Evolutionary conservation across 2,329 filamentous ascomycete genomes (phyloP).

Genomic region (Zymoseptoria ardabiliae): DNA sequence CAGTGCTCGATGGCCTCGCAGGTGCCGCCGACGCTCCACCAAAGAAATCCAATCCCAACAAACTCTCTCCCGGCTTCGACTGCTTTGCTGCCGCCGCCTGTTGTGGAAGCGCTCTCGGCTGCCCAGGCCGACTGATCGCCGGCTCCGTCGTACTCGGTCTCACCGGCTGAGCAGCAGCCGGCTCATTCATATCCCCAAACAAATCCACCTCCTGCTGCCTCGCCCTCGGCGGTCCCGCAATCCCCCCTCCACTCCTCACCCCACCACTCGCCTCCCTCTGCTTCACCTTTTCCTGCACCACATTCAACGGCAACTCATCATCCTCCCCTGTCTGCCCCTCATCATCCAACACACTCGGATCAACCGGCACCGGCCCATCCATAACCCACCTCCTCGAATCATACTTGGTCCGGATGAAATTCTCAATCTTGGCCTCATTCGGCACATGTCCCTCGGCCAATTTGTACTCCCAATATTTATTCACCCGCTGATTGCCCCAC

Average conservation of each 20-base stretch:
- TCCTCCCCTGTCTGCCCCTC: slow-evolving; percentile 54
- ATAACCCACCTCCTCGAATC: slow-evolving; percentile 99
- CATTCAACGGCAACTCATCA: slow-evolving; percentile 66
- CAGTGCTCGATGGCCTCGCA: slow-evolving; percentile 70
- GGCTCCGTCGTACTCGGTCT: slow-evolving; percentile 70
- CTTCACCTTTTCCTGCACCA: slow-evolving; percentile 65
- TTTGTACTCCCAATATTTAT: slow-evolving; percentile 99
- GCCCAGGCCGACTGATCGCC: slow-evolving; percentile 51
- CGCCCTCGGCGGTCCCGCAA: slow-evolving; percentile 11
- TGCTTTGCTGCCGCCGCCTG: slow-evolving; percentile 39
- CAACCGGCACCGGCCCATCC: slow-evolving; percentile 89
- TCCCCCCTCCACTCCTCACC: slow-evolving; percentile 35
- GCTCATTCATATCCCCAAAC: slow-evolving; percentile 64
- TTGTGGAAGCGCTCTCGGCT: slow-evolving; percentile 18
- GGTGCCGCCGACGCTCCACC: slow-evolving; percentile 65
- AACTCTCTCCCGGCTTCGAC: slow-evolving; percentile 72
- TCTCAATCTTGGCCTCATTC: slow-evolving; percentile 97
- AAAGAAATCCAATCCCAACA: slow-evolving; percentile 89
- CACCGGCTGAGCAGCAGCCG: slow-evolving; percentile 47
- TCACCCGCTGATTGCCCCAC: slow-evolving; percentile 94
- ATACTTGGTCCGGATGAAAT: slow-evolving; percentile 98
- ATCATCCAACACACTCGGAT: slow-evolving; percentile 81
- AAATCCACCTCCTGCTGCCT: slow-evolving; percentile 59
- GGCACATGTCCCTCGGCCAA: slow-evolving; percentile 83
- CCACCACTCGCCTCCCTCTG: slow-evolving; percentile 32